Percentiles rank a stretch among this genome's conserved stretches.
Conservation (phyloP, 495 filamentous ascomycete species). For the Zalerion maritima region DNA sequence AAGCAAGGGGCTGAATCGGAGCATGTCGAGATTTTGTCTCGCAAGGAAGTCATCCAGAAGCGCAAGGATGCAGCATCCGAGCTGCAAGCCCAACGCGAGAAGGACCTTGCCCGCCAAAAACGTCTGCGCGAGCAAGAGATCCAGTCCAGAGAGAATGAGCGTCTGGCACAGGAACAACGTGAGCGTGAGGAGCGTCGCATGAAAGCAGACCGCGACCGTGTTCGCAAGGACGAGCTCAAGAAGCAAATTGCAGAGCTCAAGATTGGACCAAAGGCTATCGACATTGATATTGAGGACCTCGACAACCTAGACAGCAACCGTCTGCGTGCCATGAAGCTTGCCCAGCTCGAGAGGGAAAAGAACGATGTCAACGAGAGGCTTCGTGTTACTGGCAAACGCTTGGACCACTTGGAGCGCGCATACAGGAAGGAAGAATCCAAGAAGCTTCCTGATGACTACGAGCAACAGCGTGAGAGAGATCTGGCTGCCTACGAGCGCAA, state of each 20-base stretch:
- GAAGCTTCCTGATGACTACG: conserved; percentile 78
- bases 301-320: conserved; percentile 77
- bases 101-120: conserved; percentile 80
- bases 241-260: conserved; percentile 92
- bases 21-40: conserved; percentile 73
- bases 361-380: conserved; percentile 81
- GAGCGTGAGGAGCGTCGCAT: conserved; percentile 81
- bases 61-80: conserved; percentile 88
- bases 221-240: conserved; percentile 85
- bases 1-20: conserved; percentile 80
- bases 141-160: conserved; percentile 73
- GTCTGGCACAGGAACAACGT: conserved; percentile 77
- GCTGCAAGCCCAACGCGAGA: conserved; percentile 70
- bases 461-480: conserved; percentile 67
- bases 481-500: conserved; percentile 62
- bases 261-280: conserved; percentile 60
- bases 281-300: conserved; percentile 59
- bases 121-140: conserved; percentile 68
- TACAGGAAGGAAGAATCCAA: conserved; percentile 90
- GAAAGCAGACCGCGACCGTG: conserved; percentile 77
- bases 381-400: conserved; percentile 81
- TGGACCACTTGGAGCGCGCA: conserved; percentile 94
- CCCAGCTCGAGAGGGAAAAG: conserved; percentile 94
- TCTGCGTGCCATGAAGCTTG: conserved; percentile 84
- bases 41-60: conserved; percentile 84